Evolutionary conservation across 176 grass and related monocot genomes (phyloP).

Genomic region (Rhynchospora pubera): DNA sequence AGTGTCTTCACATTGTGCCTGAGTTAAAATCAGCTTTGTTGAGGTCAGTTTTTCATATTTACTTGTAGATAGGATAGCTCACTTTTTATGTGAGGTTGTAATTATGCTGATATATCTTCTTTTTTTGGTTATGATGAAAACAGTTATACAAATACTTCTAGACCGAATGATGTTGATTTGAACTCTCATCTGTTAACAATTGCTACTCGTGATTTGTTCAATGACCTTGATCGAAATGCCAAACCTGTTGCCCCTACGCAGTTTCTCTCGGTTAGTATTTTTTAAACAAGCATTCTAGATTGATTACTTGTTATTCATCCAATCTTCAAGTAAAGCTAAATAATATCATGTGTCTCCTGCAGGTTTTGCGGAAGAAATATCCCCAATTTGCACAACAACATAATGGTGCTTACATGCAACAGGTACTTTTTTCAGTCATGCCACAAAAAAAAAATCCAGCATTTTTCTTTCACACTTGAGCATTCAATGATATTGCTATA

Average conservation of each 20-base stretch:
- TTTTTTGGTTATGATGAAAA: not conserved
- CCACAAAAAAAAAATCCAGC: conserved; percentile 1
- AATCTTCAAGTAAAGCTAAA: not conserved
- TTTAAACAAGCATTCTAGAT: conserved; percentile 8
- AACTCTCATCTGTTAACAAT: conserved; percentile 84
- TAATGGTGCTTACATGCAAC: conserved; percentile 99
- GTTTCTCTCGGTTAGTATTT: conserved; percentile 73
- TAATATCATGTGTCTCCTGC: not conserved
- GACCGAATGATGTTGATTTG: conserved; percentile 76
- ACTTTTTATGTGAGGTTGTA: not conserved
- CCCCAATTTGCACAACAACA: conserved; percentile 97
- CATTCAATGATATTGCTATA: conserved; percentile 7
- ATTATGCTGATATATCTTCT: conserved; percentile 18
- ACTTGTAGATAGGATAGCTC: not conserved
- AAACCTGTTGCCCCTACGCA: conserved; percentile 80
- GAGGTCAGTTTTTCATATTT: conserved; percentile 37
- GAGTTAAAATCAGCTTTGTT: conserved; percentile 92
- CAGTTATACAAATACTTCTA: conserved; percentile 81
- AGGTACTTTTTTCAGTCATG: conserved; percentile 47
- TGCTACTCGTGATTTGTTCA: conserved; percentile 88
- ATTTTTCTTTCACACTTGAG: conserved; percentile 20
- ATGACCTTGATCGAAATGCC: conserved; percentile 79
- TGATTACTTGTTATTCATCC: not conserved
- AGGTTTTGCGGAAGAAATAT: conserved; percentile 93
- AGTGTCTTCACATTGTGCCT: conserved; percentile 95